phyloP scores from a whole-genome alignment of 2,329 filamentous ascomycete genomes.

The Cercospora brassicicola region DNA sequence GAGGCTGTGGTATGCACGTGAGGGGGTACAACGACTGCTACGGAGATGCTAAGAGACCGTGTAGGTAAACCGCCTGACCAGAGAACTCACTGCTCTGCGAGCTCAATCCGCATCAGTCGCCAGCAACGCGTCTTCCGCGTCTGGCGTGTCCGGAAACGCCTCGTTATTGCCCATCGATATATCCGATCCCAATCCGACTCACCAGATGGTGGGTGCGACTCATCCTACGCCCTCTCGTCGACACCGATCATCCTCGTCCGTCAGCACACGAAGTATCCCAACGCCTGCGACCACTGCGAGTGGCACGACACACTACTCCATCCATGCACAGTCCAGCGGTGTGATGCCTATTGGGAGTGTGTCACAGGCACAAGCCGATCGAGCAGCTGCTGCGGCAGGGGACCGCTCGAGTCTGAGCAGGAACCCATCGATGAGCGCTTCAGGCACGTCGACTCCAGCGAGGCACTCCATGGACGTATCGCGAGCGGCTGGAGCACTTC shows the following conservation, averaged over 20 bases:
- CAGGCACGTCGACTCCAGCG: constrained; percentile 40
- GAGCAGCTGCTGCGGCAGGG: constrained; percentile 37
- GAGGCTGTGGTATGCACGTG: constrained; percentile 72
- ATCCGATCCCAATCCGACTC: constrained; percentile 50
- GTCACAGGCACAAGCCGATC: constrained; percentile 40
- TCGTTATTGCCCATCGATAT: constrained; percentile 44
- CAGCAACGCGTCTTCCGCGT: constrained; percentile 53
- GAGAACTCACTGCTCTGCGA: constrained; percentile 82
- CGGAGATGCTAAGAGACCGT: constrained; percentile 10
- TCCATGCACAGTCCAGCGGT: constrained; percentile 29
- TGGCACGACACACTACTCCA: constrained; percentile 20
- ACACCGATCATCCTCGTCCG: constrained; percentile 43
- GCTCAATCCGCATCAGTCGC: constrained; percentile 63
- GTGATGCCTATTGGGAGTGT: constrained; percentile 28
- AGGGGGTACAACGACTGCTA: not conserved
- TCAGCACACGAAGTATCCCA: constrained; percentile 33
- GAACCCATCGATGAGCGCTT: constrained; percentile 38
- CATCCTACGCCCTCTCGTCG: constrained; percentile 57
- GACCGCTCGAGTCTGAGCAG: constrained; percentile 31
- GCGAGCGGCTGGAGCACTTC: constrained; percentile 21
- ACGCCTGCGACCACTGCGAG: constrained; percentile 30
- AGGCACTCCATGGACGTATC: constrained; percentile 35
- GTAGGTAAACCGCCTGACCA: constrained; percentile 87
- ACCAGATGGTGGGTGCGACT: constrained; percentile 49
- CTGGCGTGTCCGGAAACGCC: constrained; percentile 55